Base-by-base conservation (phyloP, 352 stramenopile genomes). In the Globisporangium yorkense region DNA sequence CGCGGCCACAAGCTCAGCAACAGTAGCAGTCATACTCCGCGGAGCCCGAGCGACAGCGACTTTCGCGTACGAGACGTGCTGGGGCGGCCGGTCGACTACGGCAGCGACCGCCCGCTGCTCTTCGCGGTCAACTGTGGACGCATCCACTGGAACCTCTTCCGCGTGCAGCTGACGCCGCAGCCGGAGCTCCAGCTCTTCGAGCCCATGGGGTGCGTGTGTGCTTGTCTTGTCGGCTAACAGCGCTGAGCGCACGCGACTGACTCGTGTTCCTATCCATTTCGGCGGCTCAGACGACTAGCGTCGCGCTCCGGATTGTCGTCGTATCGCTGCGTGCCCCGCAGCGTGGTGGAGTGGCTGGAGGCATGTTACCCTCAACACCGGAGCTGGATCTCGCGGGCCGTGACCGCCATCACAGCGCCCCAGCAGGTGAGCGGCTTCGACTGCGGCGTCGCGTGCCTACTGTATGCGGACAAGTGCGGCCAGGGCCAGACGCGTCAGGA, bases 351-450 rank as follows among this genome's bases (percentile, higher is more conserved):
- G 53, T 96, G 88, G 88, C 72, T 96, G 5, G 79, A 96, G 51
- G 62, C 68, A 18, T 89, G 80, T 51, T 96, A 86, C 63, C 80
- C 85, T 12, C 68, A 88, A 44, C 51, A 79, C 13, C 70, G 70
- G 50, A 69, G 63, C 43, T 94, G 85, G 85, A 54, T 88, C 29
- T 46, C 67, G 24, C 63, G 60, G 6, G 75, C 77, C 13, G 79
- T 82, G 60, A 92, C 77, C 33, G 85, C 81, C 2, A 93, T 95
- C 61, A 94, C 85, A 2, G 62, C 68, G n/a, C 81, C 80, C 48
- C 88, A 96, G 61, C 88, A 96, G 68, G 66, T 89, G 33, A 96
- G 81, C n/a, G 85, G 85, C 46, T 96, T 91, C 37, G 88, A 97
- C 68, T 97, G 88, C 57, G 88, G 86, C 12, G 86, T 96, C 31